phyloP scores from a whole-genome alignment of 371 early-diverging fungal species.

The Mucor plumbeus region DNA sequence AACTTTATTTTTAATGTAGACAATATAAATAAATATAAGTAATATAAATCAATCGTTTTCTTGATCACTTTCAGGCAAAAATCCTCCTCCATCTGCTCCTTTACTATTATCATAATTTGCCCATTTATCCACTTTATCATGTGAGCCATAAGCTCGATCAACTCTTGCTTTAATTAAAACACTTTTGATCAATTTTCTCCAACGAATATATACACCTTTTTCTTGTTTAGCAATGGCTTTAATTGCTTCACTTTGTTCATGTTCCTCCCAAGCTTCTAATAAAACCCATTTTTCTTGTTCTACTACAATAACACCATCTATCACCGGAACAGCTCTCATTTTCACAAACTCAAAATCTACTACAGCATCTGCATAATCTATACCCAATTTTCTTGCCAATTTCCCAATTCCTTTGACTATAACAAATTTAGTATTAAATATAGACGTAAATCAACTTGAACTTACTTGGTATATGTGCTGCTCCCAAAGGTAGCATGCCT shows the following conservation, averaged over 20 bases:
- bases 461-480: constrained; percentile 73
- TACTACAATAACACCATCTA: constrained; percentile 78
- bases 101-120: neutral
- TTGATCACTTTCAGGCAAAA: constrained; percentile 20
- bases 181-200: constrained; percentile 66
- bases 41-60: neutral
- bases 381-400: constrained; percentile 72
- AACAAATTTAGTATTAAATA: neutral
- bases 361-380: constrained; percentile 85
- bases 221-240: constrained; percentile 56
- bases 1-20: neutral
- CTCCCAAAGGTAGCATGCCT: constrained; percentile 86
- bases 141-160: constrained; percentile 51
- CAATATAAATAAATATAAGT: neutral
- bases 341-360: constrained; percentile 82
- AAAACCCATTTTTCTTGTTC: constrained; percentile 63
- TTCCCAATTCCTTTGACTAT: constrained; percentile 58
- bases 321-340: constrained; percentile 68
- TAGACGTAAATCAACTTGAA: constrained; percentile 13
- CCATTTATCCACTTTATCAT: constrained; percentile 4
- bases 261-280: constrained; percentile 63
- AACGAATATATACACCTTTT: constrained; percentile 56
- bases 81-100: constrained; percentile 14
- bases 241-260: constrained; percentile 44
- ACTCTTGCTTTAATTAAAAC: constrained; percentile 58